Evolutionary conservation across 805 yeast species (phyloP).

Genomic region (Nakazawaea populi): DNA sequence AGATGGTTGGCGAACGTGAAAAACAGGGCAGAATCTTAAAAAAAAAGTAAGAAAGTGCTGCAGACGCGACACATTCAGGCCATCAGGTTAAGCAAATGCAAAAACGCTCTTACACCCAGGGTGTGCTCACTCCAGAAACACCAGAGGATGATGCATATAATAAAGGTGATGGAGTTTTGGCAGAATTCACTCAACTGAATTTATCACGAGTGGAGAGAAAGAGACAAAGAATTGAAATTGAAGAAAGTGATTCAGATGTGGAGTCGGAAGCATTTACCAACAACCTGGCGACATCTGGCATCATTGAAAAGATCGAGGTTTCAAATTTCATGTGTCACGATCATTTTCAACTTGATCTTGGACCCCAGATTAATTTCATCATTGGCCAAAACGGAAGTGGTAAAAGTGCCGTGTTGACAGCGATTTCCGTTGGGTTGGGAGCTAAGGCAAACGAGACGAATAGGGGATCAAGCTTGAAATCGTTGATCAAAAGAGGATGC

Average conservation of each 20-base stretch:
- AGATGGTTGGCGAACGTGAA: neutral
- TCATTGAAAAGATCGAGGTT: constrained; percentile 55
- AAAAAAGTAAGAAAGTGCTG: no score
- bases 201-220: neutral
- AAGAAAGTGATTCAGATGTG: neutral
- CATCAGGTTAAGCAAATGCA: neutral
- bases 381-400: constrained; percentile 92
- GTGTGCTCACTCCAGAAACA: constrained; percentile 3
- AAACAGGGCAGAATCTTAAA: no score
- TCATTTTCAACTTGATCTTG: constrained; percentile 66
- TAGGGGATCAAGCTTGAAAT: constrained; percentile 68
- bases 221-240: constrained; percentile 5
- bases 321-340: constrained; percentile 89
- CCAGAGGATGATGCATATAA: neutral
- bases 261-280: neutral
- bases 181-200: constrained; percentile 6
- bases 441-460: constrained; percentile 84
- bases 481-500: constrained; percentile 72
- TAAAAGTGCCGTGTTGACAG: constrained; percentile 82
- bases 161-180: constrained; percentile 3
- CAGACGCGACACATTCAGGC: no score
- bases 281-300: constrained; percentile 51
- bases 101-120: neutral
- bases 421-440: constrained; percentile 81
- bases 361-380: constrained; percentile 79